Conservation (phyloP, 495 filamentous ascomycete species). For the Tricharina praecox region DNA sequence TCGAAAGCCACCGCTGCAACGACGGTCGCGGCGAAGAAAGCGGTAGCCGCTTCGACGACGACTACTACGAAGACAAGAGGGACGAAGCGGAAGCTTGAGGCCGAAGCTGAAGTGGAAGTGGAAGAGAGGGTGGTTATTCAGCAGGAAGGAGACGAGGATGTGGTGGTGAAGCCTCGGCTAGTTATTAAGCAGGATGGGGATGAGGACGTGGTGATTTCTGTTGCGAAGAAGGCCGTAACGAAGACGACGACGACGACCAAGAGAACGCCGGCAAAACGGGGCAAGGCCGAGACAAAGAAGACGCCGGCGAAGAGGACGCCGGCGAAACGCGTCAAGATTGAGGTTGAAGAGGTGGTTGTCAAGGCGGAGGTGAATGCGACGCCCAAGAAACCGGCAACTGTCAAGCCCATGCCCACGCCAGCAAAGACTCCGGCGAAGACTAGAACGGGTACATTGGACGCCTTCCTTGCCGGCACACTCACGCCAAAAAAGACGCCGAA, state of each 20-base stretch:
- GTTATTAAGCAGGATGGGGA: conserved; percentile 20
- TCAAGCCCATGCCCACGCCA: too few species aligned
- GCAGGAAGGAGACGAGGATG: neutral
- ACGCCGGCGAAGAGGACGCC: neutral
- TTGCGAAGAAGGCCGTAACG: too few species aligned
- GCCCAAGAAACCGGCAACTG: too few species aligned
- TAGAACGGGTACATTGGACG: too few species aligned
- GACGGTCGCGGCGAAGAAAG: too few species aligned
- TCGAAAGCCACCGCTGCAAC: too few species aligned
- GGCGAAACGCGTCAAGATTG: neutral
- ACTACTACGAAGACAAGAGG: too few species aligned
- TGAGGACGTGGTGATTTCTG: conserved; percentile 19
- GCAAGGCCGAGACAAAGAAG: neutral
- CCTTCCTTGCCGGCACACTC: neutral
- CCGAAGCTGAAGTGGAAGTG: conserved; percentile 7
- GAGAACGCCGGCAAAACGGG: neutral
- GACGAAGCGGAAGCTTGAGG: conserved; percentile 4
- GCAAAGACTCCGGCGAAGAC: too few species aligned
- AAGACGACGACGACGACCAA: neutral
- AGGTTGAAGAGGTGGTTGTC: too few species aligned
- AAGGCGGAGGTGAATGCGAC: too few species aligned
- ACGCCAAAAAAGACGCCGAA: neutral
- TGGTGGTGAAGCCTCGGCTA: neutral
- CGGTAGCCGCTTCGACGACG: too few species aligned
- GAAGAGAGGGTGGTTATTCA: neutral